Conservation (phyloP, 495 filamentous ascomycete genomes). For the Jackrogersella multiformis region DNA sequence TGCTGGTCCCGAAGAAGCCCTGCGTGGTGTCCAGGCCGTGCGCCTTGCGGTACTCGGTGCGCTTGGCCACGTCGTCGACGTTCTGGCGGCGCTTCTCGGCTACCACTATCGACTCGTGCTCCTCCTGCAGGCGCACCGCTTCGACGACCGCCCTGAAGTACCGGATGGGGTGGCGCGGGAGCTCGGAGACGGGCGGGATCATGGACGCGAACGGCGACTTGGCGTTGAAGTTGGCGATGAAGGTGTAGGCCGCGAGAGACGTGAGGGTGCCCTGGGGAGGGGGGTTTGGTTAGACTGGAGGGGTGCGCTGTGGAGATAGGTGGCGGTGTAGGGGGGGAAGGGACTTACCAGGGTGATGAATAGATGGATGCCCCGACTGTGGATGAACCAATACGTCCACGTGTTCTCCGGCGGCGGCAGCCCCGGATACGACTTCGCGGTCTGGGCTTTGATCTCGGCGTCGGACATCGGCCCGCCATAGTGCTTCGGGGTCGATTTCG, state of each 20-base stretch:
- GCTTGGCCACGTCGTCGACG: slow-evolving; percentile 82
- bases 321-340: background rate
- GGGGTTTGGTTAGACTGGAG: too few species aligned
- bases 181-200: slow-evolving; percentile 68
- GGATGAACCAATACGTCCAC: slow-evolving; percentile 78
- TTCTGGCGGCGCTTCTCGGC: slow-evolving; percentile 71
- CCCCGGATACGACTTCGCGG: slow-evolving; percentile 75
- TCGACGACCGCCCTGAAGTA: slow-evolving; percentile 66
- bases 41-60: slow-evolving; percentile 78
- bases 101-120: slow-evolving; percentile 67
- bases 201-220: slow-evolving; percentile 77
- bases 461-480: slow-evolving; percentile 71
- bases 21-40: slow-evolving; percentile 76
- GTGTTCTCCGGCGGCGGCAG: slow-evolving; percentile 81
- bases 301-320: too few species aligned
- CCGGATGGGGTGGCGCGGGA: slow-evolving; percentile 69
- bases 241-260: slow-evolving; percentile 71
- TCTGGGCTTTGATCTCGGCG: slow-evolving; percentile 68
- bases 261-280: slow-evolving; percentile 71
- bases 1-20: slow-evolving; percentile 42
- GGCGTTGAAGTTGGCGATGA: slow-evolving; percentile 72
- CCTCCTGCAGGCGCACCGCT: slow-evolving; percentile 75
- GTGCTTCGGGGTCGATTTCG: slow-evolving; percentile 59
- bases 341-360: slow-evolving; percentile 77
- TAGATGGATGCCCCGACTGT: slow-evolving; percentile 75